Conservation (phyloP, 805 yeast genomes). For the Kodamaea lidongshanica region DNA sequence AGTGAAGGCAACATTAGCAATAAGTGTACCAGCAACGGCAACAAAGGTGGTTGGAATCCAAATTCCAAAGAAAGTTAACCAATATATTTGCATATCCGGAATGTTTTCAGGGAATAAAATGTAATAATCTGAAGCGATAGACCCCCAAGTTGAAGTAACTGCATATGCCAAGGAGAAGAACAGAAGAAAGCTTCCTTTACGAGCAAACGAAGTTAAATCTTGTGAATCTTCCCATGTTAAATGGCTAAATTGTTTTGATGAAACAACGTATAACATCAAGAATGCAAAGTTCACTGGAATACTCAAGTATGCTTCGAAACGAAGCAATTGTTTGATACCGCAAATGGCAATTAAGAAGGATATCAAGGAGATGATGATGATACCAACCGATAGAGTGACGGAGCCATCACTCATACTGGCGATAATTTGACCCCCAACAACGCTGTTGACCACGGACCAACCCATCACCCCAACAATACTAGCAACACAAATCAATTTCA, state of each 20-base stretch:
- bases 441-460: constrained; percentile 92
- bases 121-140: constrained; percentile 79
- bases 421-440: constrained; percentile 81
- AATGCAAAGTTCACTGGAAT: constrained; percentile 66
- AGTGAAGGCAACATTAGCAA: constrained; percentile 28
- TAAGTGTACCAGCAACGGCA: constrained; percentile 24
- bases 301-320: constrained; percentile 62
- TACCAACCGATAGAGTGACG: constrained; percentile 69
- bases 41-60: constrained; percentile 39
- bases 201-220: constrained; percentile 33
- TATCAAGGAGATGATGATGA: constrained; percentile 58
- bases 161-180: constrained; percentile 71
- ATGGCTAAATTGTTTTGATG: constrained; percentile 42
- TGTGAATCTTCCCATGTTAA: constrained; percentile 28
- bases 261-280: constrained; percentile 57
- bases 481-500: constrained; percentile 65
- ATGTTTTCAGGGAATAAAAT: constrained; percentile 72
- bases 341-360: constrained; percentile 65
- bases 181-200: constrained; percentile 63
- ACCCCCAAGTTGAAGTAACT: constrained; percentile 85
- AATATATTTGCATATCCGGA: constrained; percentile 47
- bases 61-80: constrained; percentile 60
- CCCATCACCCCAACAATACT: constrained; percentile 75
- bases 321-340: constrained; percentile 68
- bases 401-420: constrained; percentile 57